Conservation (phyloP, 2,329 filamentous ascomycete species). For the Curvularia hawaiiensis region DNA sequence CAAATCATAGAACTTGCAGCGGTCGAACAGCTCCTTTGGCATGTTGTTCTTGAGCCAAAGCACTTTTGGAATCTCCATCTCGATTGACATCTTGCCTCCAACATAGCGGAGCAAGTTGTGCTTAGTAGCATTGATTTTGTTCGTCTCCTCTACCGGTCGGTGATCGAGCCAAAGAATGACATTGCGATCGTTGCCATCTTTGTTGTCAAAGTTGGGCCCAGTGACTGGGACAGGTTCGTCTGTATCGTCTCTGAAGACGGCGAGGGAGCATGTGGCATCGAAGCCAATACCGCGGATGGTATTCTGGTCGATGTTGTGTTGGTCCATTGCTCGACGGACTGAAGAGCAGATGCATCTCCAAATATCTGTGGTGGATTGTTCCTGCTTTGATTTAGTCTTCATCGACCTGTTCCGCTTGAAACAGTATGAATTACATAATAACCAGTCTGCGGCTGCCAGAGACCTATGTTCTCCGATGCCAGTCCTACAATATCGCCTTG, state of each 20-base stretch:
- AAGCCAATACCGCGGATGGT: slow-evolving; percentile 92
- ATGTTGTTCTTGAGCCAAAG: slow-evolving; percentile 99
- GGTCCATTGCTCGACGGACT: slow-evolving; percentile 79
- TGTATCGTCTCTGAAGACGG: slow-evolving; percentile 87
- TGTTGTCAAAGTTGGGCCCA: slow-evolving; percentile 78
- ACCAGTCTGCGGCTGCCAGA: slow-evolving; percentile 60
- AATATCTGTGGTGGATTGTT: slow-evolving; percentile 98
- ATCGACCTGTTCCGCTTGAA: neutral
- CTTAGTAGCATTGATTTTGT: slow-evolving; percentile 88
- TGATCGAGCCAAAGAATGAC: slow-evolving; percentile 98
- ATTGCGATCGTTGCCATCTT: slow-evolving; percentile 83
- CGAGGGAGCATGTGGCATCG: slow-evolving; percentile 96
- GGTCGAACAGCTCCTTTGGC: slow-evolving; percentile 85
- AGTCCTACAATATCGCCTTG: slow-evolving; percentile 80
- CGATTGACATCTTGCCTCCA: slow-evolving; percentile 96
- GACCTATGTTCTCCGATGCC: slow-evolving; percentile 58
- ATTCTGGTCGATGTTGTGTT: slow-evolving; percentile 76
- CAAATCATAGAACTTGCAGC: slow-evolving; percentile 97
- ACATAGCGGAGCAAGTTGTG: slow-evolving; percentile 96
- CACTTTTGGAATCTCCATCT: slow-evolving; percentile 99
- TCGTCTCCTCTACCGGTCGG: slow-evolving; percentile 85
- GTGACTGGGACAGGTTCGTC: slow-evolving; percentile 92
- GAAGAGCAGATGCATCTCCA: slow-evolving; percentile 94
- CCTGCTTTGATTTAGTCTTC: slow-evolving; percentile 55
- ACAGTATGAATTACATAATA: slow-evolving; percentile 55